These are phyloP conservation scores for Phytopythium boreale DNA, from an alignment of 352 stramenopile species.

Conservation along the genomic window DNA sequence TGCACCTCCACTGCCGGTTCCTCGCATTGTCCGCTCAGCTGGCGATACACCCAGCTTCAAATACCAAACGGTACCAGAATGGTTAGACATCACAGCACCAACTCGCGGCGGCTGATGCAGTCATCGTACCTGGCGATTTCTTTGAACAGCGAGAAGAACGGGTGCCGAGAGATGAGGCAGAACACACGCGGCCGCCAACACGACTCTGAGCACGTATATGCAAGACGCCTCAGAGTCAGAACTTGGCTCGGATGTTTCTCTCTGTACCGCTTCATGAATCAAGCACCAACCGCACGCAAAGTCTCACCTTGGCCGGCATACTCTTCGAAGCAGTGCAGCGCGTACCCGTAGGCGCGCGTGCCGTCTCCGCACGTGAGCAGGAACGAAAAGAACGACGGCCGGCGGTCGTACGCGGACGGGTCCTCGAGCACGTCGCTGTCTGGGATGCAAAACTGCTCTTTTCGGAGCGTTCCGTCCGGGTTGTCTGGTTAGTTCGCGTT, in stretches of 20 bases:
- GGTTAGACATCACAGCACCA: background rate
- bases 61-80: background rate
- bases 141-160: slow-evolving; percentile 82
- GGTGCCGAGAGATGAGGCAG: slow-evolving; percentile 77
- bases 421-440: slow-evolving; percentile 38
- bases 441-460: slow-evolving; percentile 67
- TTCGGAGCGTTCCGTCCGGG: background rate
- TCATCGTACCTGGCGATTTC: slow-evolving; percentile 55
- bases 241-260: background rate
- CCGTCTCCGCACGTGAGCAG: slow-evolving; percentile 74
- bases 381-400: slow-evolving; percentile 79
- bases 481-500: background rate
- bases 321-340: slow-evolving; percentile 56
- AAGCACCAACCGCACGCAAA: background rate
- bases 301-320: slow-evolving; percentile 12
- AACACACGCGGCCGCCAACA: slow-evolving; percentile 56
- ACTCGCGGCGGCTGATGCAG: background rate
- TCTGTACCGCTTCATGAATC: background rate
- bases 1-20: slow-evolving; percentile 30
- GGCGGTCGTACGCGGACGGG: slow-evolving; percentile 52
- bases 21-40: slow-evolving; percentile 21
- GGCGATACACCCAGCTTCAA: slow-evolving; percentile 58
- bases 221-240: background rate
- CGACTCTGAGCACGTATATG: slow-evolving; percentile 7
- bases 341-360: slow-evolving; percentile 66